Base-by-base conservation (phyloP, 805 yeast genomes). In the Yarrowia porcina region DNA sequence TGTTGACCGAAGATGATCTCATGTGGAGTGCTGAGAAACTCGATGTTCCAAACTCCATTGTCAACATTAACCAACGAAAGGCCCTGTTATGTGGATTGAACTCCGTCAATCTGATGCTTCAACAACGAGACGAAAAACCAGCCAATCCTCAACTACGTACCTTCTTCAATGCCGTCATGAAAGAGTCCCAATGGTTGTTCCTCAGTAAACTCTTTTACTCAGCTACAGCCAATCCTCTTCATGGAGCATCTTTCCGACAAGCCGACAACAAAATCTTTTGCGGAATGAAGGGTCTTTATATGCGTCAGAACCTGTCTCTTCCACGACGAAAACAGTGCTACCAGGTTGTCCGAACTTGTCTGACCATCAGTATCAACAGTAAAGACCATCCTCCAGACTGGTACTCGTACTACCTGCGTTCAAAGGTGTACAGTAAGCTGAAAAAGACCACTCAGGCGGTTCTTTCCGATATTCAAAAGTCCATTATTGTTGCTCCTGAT, bases 1-100 rank as follows among this genome's bases (percentile, higher is more conserved):
- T 79, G 64, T 75, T 89, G 41, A 96, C 88, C 0, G 97, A 93
- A 67, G 97, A 91, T 72, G 97, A 90, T 66, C 74, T 94, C 63
- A 84, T 89, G n/a, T 90, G 97, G 96, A 88, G 93, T 0, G 85
- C 96, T 0, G 97, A 92, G 68, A 88, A 88, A 69, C 74, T 90
- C 36, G 86, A 86, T 59, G 78, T 82, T 0, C 70, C 78, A 0
- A 41, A 28, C 39, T 56, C 61, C 18, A 56, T 56, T 27, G 49
- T 56, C 94, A 88, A 6, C 79, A 85, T 65, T 87, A 70, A 82
- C 3, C 97, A 90, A 72, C 79, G 87, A 64, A 86, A 81, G 68
- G 79, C 96, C 0, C 72, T 93, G 1, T 67, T 90, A 2, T 86
- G 96, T 65, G 90, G 87, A 67, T 70, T 86, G 21, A 87, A 88